phyloP scores from a whole-genome alignment of 202 grass and related monocot species.

The Bolboschoenoplectus hybrid region DNA sequence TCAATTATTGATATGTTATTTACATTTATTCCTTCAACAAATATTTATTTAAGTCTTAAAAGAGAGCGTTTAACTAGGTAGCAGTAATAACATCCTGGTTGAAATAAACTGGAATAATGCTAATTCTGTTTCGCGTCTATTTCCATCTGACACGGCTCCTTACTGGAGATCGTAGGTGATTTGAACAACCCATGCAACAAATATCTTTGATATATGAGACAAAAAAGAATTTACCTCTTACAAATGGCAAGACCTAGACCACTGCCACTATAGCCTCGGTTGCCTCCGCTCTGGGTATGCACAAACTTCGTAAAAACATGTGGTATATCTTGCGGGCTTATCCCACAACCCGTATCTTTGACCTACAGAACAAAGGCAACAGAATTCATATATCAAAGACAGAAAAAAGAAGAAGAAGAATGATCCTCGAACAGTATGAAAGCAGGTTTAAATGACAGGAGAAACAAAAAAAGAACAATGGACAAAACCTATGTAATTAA shows the following conservation, averaged over 20 bases:
- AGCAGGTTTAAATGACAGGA: too few species aligned
- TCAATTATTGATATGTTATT: background rate
- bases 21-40: background rate
- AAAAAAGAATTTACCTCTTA: constrained; percentile 55
- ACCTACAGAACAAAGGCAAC: constrained; percentile 45
- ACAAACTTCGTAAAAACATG: constrained; percentile 91
- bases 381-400: too few species aligned
- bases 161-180: background rate
- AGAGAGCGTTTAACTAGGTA: too few species aligned
- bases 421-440: background rate
- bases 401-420: too few species aligned
- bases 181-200: background rate
- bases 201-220: background rate
- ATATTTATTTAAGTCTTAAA: background rate
- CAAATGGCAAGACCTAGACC: constrained; percentile 92
- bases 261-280: constrained; percentile 61
- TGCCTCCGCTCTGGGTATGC: constrained; percentile 57
- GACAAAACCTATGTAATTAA: background rate
- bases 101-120: too few species aligned
- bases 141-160: background rate
- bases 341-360: constrained; percentile 92
- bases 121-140: background rate
- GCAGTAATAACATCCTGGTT: too few species aligned
- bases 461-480: too few species aligned
- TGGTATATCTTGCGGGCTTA: constrained; percentile 78